A percentile compares a stretch with the other conserved stretches of the same genome.
phyloP scores from a whole-genome alignment of 768 basidiomycete genomes.

The Auricularia heimuer region DNA sequence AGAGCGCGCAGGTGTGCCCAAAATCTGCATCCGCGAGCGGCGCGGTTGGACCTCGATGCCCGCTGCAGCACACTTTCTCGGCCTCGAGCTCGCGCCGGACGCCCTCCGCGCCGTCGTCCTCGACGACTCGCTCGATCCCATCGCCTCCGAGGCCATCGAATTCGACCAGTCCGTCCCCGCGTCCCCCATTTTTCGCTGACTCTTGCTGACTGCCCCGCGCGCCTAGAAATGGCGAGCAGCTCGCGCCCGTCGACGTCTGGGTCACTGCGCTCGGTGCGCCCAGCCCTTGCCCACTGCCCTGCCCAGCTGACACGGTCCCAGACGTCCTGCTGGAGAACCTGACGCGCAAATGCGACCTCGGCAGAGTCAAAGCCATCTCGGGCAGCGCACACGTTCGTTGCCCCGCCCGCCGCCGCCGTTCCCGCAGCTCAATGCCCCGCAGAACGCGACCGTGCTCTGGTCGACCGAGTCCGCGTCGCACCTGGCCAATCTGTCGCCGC shows the following conservation, averaged over 20 bases:
- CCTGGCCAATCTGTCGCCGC: conserved; percentile 62
- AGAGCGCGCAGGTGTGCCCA: neutral
- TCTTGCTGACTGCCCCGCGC: neutral
- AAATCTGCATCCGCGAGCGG: neutral
- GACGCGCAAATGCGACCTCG: conserved; percentile 55
- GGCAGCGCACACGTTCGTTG: conserved; percentile 65
- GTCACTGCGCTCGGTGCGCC: conserved; percentile 64
- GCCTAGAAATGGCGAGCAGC: neutral
- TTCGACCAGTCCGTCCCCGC: conserved; percentile 70
- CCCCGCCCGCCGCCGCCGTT: conserved; percentile 2
- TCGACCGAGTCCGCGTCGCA: conserved; percentile 67
- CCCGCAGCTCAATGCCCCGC: conserved; percentile 6
- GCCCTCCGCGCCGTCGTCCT: conserved; percentile 76
- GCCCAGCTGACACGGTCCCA: conserved; percentile 19
- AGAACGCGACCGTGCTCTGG: conserved; percentile 81
- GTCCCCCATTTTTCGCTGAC: neutral
- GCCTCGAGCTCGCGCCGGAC: conserved; percentile 78
- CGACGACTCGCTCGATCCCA: conserved; percentile 71
- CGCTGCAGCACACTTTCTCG: conserved; percentile 55
- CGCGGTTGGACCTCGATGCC: neutral
- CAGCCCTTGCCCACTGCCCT: neutral
- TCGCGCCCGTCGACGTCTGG: conserved; percentile 75
- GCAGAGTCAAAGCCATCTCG: conserved; percentile 63
- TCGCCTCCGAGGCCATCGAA: conserved; percentile 74
- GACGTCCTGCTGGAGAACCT: conserved; percentile 72